Evolutionary conservation across 768 basidiomycete species (phyloP).

Genomic region (Termitomyces sp.): DNA sequence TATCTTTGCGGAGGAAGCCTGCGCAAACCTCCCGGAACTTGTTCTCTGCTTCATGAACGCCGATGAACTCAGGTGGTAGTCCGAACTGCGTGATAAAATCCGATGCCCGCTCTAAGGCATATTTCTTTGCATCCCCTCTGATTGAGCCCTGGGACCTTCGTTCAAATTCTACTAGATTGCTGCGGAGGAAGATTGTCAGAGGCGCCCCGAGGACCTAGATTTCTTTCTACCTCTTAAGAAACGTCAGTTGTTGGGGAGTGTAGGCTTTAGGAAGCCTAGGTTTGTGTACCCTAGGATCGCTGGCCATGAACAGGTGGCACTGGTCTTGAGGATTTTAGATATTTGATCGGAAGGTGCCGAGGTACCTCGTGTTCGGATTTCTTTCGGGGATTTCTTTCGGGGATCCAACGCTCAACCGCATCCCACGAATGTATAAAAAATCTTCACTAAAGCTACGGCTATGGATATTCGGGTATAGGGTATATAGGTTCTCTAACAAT

Average conservation of each 20-base stretch:
- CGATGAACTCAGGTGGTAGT: slow-evolving; percentile 47
- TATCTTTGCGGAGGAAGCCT: background rate
- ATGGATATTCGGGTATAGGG: slow-evolving; percentile 16
- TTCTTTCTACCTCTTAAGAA: slow-evolving; percentile 40
- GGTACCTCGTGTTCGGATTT: slow-evolving; percentile 21
- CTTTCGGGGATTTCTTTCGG: slow-evolving; percentile 3
- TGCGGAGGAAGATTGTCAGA: slow-evolving; percentile 16
- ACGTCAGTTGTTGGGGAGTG: slow-evolving; percentile 56
- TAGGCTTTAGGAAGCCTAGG: slow-evolving; percentile 61
- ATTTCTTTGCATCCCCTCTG: slow-evolving; percentile 66
- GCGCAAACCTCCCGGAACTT: slow-evolving; percentile 53
- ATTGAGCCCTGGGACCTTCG: slow-evolving; percentile 51
- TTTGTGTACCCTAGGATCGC: slow-evolving; percentile 62
- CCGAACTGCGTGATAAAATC: slow-evolving; percentile 59
- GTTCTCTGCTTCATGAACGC: slow-evolving; percentile 51
- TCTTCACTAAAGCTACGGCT: background rate
- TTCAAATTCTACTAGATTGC: slow-evolving; percentile 52
- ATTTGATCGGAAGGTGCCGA: slow-evolving; percentile 25
- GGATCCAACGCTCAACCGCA: background rate
- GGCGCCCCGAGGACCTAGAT: slow-evolving; percentile 2
- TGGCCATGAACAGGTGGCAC: slow-evolving; percentile 28
- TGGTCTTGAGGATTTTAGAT: slow-evolving; percentile 7
- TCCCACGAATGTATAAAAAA: background rate
- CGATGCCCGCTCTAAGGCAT: slow-evolving; percentile 54
- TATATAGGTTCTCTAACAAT: background rate